phyloP scores from a whole-genome alignment of 2,329 filamentous ascomycete genomes.

The Aspergillus hortae region DNA sequence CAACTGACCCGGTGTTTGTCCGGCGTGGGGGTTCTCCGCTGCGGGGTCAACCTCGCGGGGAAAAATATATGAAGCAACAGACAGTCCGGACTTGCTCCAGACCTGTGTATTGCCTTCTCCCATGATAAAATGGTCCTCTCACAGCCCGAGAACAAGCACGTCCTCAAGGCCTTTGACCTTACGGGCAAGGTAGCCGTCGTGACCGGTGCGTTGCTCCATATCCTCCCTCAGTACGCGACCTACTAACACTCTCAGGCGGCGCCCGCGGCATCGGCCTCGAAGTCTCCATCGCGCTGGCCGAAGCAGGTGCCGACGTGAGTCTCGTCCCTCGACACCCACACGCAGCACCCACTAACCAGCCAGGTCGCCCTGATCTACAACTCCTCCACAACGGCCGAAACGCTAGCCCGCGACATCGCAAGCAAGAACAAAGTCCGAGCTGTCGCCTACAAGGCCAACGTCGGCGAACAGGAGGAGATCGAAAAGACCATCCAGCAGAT shows the following conservation, averaged over 20 bases:
- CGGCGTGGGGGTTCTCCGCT: not conserved
- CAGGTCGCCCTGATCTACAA: slow-evolving; percentile 34
- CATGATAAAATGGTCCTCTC: slow-evolving; percentile 18
- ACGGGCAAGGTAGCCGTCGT: slow-evolving; percentile 25
- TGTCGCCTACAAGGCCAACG: slow-evolving; percentile 35
- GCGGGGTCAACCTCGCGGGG: not conserved
- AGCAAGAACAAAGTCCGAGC: slow-evolving; percentile 22
- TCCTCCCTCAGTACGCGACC: not conserved
- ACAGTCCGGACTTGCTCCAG: no score
- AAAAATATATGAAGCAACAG: no score
- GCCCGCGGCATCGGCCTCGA: slow-evolving; percentile 37
- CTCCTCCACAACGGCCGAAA: slow-evolving; percentile 21
- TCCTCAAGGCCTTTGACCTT: slow-evolving; percentile 26
- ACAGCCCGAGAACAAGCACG: slow-evolving; percentile 22
- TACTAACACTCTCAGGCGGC: slow-evolving; percentile 19
- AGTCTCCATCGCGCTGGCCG: slow-evolving; percentile 38
- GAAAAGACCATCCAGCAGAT: slow-evolving; percentile 31
- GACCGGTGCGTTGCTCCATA: slow-evolving; percentile 15
- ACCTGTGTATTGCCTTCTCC: no score
- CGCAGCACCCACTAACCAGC: slow-evolving; percentile 1
- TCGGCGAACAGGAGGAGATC: slow-evolving; percentile 28
- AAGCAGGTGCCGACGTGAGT: slow-evolving; percentile 37
- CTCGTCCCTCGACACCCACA: not conserved
- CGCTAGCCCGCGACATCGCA: slow-evolving; percentile 24
- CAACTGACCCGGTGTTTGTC: not conserved